A percentile compares a stretch with the other conserved stretches of the same genome.
Conservation (phyloP, 225 moss, liverwort and hornwort species). For the Physcomitrium patens region DNA sequence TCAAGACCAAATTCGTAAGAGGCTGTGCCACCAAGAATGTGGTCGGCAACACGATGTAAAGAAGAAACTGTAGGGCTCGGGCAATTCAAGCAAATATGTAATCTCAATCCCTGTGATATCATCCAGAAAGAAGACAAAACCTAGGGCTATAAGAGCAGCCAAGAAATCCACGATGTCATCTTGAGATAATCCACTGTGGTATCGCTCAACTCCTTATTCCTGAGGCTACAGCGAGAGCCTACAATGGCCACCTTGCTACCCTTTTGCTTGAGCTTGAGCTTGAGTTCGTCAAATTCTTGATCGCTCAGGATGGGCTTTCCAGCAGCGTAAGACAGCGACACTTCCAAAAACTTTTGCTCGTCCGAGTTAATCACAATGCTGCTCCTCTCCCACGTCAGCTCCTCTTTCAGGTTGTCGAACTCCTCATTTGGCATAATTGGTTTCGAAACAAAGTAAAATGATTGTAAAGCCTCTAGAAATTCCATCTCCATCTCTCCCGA, state of each 20-base stretch:
- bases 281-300: slow-evolving; percentile 67
- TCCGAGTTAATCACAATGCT: slow-evolving; percentile 76
- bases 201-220: slow-evolving; percentile 90
- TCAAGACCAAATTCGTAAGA: slow-evolving; percentile 72
- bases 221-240: slow-evolving; percentile 88
- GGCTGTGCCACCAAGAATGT: slow-evolving; percentile 80
- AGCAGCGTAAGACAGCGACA: slow-evolving; percentile 74
- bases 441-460: slow-evolving; percentile 77
- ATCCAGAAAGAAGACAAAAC: slow-evolving; percentile 92
- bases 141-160: slow-evolving; percentile 74
- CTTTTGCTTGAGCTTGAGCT: slow-evolving; percentile 69
- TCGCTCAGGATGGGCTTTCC: slow-evolving; percentile 77
- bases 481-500: slow-evolving; percentile 89
- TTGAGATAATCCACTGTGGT: slow-evolving; percentile 91
- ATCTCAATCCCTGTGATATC: slow-evolving; percentile 95
- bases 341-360: slow-evolving; percentile 90
- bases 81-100: slow-evolving; percentile 91
- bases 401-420: slow-evolving; percentile 94
- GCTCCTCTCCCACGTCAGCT: slow-evolving; percentile 90
- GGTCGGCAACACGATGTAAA: slow-evolving; percentile 83
- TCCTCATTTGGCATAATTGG: slow-evolving; percentile 99
- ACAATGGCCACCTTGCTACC: slow-evolving; percentile 77
- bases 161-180: slow-evolving; percentile 88
- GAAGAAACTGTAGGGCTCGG: slow-evolving; percentile 92
- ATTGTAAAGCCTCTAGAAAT: slow-evolving; percentile 87